Conservation (phyloP, 31 red algal species). For the Odonthalia washingtoniensis region DNA sequence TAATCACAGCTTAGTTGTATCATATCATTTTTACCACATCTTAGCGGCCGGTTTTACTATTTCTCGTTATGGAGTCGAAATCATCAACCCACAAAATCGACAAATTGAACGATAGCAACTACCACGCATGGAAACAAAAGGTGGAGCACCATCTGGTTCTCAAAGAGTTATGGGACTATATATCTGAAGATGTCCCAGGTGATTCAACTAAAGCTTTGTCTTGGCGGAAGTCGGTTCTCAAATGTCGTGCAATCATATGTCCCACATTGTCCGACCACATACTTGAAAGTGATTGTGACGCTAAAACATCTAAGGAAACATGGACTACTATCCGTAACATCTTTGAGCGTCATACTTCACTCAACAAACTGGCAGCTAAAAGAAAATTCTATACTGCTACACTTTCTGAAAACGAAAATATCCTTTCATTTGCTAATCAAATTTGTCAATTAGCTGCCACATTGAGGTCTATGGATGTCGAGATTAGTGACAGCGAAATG, state of each 20-base stretch:
- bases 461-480: slow-evolving; percentile 30
- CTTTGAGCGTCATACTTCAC: slow-evolving; percentile 22
- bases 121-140: background rate
- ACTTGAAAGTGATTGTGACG: background rate
- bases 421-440: slow-evolving; percentile 16
- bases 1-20: too few species aligned
- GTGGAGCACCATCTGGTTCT: background rate
- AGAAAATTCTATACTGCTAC: slow-evolving; percentile 21
- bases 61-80: background rate
- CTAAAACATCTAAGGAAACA: slow-evolving; percentile 4
- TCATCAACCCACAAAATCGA: background rate
- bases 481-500: background rate
- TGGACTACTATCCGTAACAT: slow-evolving; percentile 13
- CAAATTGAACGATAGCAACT: background rate
- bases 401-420: slow-evolving; percentile 29
- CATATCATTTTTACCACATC: too few species aligned
- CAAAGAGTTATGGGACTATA: background rate
- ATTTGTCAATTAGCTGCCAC: background rate
- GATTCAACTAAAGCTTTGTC: background rate
- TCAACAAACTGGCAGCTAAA: slow-evolving; percentile 22
- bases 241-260: background rate
- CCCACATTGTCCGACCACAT: background rate
- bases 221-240: background rate
- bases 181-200: background rate
- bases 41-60: too few species aligned